Conservation (phyloP, 257 asterid genomes). For the Linaria vulgaris region DNA sequence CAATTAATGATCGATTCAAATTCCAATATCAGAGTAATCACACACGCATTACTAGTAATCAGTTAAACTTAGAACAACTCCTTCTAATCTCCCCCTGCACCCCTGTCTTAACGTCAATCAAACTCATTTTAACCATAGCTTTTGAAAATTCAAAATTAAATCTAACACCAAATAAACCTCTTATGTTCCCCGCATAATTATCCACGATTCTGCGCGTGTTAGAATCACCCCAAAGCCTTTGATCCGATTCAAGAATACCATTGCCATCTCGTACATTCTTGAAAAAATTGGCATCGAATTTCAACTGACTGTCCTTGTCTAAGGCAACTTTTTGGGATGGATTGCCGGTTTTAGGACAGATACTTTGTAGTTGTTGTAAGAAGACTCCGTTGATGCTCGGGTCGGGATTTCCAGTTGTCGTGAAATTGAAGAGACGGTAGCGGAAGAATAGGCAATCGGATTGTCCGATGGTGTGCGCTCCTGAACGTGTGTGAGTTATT, state of each 20-base stretch:
- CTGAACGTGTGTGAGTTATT: too few species aligned
- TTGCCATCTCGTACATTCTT: slow-evolving; percentile 64
- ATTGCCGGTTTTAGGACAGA: slow-evolving; percentile 53
- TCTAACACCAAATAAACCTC: slow-evolving; percentile 60
- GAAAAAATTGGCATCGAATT: slow-evolving; percentile 62
- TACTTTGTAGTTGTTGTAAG: slow-evolving; percentile 39
- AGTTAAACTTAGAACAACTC: slow-evolving; percentile 52
- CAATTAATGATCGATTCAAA: too few species aligned
- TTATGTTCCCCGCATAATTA: slow-evolving; percentile 60
- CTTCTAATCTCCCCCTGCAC: slow-evolving; percentile 66
- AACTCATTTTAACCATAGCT: slow-evolving; percentile 69
- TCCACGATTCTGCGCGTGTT: slow-evolving; percentile 45
- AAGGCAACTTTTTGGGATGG: slow-evolving; percentile 46
- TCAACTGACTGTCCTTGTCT: slow-evolving; percentile 49
- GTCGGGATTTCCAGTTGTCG: slow-evolving; percentile 61
- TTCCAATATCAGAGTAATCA: too few species aligned
- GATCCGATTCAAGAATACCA: slow-evolving; percentile 74
- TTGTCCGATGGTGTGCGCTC: slow-evolving; percentile 73
- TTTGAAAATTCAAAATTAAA: slow-evolving; percentile 56
- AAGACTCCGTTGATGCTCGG: slow-evolving; percentile 59
- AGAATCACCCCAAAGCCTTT: slow-evolving; percentile 63
- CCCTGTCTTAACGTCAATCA: slow-evolving; percentile 63
- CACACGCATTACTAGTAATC: background rate
- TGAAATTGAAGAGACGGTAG: slow-evolving; percentile 69
- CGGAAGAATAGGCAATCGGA: slow-evolving; percentile 51